Evolutionary conservation across 2,329 filamentous ascomycete genomes (phyloP), one percentile per base, ranked within the genome.

Genomic region (Mollisia scopiformis): DNA sequence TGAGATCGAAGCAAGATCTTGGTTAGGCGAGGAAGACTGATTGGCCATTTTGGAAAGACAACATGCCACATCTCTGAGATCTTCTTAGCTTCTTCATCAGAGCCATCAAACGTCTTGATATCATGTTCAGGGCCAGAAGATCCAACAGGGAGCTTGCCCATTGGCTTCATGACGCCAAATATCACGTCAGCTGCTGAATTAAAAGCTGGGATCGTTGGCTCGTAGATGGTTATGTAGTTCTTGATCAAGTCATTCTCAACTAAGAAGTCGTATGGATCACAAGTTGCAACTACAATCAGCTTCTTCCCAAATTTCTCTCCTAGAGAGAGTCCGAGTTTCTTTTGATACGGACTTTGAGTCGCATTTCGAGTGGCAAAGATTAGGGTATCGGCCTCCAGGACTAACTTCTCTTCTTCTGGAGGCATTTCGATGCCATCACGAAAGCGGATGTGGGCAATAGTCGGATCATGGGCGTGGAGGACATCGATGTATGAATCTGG

Each of bases 191-290:
- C 68, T 6, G 76, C 77, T 10, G 76, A 73, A 21, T 69, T 65
- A 58, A 79, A 80, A 3, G 78, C 77, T 49, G 77, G 75, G 13
- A 73, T 54, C 0, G 76, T 80, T 14, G 78, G 78, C 54, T 80
- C 78, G 55, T 80, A 79, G 6, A 75, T 79, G 6, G 76, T 67
- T 33, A 80, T 72, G 53, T 79, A 79, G 19, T 78, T 79, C 55
- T 72, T 71, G 30, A 78, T 70, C 1, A 62, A 51, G 1, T 62
- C 49, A 16, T 61, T 59, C 10, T 73, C 72, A 23, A 77, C 71
- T 4, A 80, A 66, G 27, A 80, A 78, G 61, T 80, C 78, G 57
- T 79, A 80, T 2, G 78, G 77, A 63, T 73, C 76, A 58, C 76
- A 77, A 4, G 75, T 76, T 30, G 77, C 78, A 62, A 80, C 70